phyloP scores from a whole-genome alignment of 1,139 yeast species.

The Geotrichum citri-aurantii region DNA sequence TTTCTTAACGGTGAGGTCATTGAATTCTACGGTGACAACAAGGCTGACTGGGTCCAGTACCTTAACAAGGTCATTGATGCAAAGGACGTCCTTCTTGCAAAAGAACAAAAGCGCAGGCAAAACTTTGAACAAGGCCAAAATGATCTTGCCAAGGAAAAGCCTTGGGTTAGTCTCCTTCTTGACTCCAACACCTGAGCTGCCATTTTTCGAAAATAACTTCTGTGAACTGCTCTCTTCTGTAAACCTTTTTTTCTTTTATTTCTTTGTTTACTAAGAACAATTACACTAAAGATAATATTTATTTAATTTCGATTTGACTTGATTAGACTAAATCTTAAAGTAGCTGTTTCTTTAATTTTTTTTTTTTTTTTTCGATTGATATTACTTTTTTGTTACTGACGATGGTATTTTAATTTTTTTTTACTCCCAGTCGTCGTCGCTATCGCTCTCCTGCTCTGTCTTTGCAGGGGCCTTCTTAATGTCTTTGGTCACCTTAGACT shows the following conservation, averaged over 20 bases:
- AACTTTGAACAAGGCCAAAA: not conserved
- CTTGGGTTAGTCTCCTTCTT: slow-evolving; percentile 29
- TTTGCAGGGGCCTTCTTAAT: not conserved
- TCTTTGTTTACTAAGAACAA: too few species aligned
- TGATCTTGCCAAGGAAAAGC: slow-evolving; percentile 16
- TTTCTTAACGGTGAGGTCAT: slow-evolving; percentile 65
- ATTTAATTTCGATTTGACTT: not conserved
- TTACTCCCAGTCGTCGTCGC: slow-evolving; percentile 18
- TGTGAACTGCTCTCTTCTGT: too few species aligned
- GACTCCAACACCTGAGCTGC: slow-evolving; percentile 1
- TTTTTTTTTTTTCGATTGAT: not conserved
- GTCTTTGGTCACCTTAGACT: not conserved
- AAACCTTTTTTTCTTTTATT: not conserved
- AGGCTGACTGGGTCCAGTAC: slow-evolving; percentile 50
- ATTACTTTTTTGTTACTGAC: not conserved
- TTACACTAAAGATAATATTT: not conserved
- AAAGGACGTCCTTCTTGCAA: slow-evolving; percentile 2
- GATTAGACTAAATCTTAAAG: too few species aligned
- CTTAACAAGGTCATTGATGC: slow-evolving; percentile 24
- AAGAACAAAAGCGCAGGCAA: not conserved
- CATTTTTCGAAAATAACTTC: too few species aligned
- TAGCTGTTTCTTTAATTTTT: not conserved
- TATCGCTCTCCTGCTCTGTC: slow-evolving; percentile 6
- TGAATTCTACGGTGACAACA: slow-evolving; percentile 59
- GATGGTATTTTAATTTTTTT: not conserved